Percentiles rank a stretch among this genome's conserved stretches.
These are phyloP conservation scores for Trichocladium antarcticum DNA, from an alignment of 495 filamentous ascomycete genomes.

Conservation along the genomic window DNA sequence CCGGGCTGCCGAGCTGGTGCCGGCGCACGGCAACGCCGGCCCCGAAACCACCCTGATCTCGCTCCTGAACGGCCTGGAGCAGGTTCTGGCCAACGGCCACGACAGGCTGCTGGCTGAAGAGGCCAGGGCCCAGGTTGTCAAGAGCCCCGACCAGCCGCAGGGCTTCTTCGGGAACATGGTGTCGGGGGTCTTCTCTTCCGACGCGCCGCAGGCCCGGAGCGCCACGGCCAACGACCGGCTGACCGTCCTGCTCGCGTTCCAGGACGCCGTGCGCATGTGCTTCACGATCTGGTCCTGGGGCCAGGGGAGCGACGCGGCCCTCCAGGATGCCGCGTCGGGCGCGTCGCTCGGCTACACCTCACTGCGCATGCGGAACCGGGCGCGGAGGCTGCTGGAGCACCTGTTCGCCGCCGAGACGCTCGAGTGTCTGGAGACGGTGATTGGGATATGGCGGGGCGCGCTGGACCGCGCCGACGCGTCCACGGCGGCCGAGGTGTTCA, in stretches of 20 bases:
- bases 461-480: slow-evolving; percentile 27
- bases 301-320: slow-evolving; percentile 43
- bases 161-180: slow-evolving; percentile 97
- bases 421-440: slow-evolving; percentile 83
- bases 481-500: slow-evolving; percentile 50
- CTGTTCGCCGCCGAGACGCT: slow-evolving; percentile 89
- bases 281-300: slow-evolving; percentile 96
- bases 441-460: slow-evolving; percentile 61
- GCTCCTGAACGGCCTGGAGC: slow-evolving; percentile 79
- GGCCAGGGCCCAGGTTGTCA: slow-evolving; percentile 50
- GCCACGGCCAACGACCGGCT: slow-evolving; percentile 84
- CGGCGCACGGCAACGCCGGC: slow-evolving; percentile 23
- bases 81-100: slow-evolving; percentile 77
- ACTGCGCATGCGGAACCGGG: slow-evolving; percentile 76
- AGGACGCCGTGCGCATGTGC: slow-evolving; percentile 84
- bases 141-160: slow-evolving; percentile 74
- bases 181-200: slow-evolving; percentile 76
- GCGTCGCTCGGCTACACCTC: slow-evolving; percentile 87
- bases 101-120: slow-evolving; percentile 71
- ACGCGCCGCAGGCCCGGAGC: slow-evolving; percentile 60
- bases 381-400: slow-evolving; percentile 78
- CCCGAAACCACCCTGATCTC: slow-evolving; percentile 63
- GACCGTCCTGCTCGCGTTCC: slow-evolving; percentile 90
- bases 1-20: slow-evolving; percentile 25
- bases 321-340: slow-evolving; percentile 55